Evolutionary conservation across 331 rosid species (phyloP), one percentile per base, ranked within the genome.

Genomic region (Saraca asoca): DNA sequence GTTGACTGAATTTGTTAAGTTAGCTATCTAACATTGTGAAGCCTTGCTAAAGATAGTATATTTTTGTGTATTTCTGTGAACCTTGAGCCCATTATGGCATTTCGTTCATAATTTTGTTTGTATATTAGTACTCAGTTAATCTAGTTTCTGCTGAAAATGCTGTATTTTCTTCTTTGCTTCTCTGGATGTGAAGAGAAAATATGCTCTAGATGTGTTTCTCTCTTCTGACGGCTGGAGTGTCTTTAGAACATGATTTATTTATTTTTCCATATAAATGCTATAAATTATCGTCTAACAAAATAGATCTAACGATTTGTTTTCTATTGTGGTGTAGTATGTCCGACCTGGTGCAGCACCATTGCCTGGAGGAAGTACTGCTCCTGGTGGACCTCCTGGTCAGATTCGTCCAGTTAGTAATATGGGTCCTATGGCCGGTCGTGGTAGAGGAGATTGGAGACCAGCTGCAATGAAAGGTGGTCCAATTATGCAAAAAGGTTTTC

Each of bases 401-500:
- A 82, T 84, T 85, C 99, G 97, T 71, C 97, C 99, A 1, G 88
- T 58, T 44, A 78, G 69, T 49, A 86, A 76, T 84, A 64, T 88
- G 85, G 90, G 78, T 69, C 80, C 81, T 33, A n/a, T 73, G 60
- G 66, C 78, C 77, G 99, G 99, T 76, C 92, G 97, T 69, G 99
- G 96, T 55, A 83, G 99, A 78, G 97, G 97, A 78, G 99, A 94
- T 48, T 94, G 99, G 99, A 88, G 97, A 85, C 96, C 99, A 44
- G 19, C 80, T 58, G 97, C 90, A 75, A 45, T 83, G n/a, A 94
- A 90, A 80, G 87, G 80, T 43, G 74, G 59, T 55, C 35, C 77
- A 69, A 80, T 77, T 13, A 68, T 78, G 85, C 97, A 88, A 73
- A 94, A 93, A 74, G 91, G 84, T 69, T 93, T 87, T 75, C 92